phyloP scores from a whole-genome alignment of 1,284 basidiomycete species.

The Ganoderma meredithae region DNA sequence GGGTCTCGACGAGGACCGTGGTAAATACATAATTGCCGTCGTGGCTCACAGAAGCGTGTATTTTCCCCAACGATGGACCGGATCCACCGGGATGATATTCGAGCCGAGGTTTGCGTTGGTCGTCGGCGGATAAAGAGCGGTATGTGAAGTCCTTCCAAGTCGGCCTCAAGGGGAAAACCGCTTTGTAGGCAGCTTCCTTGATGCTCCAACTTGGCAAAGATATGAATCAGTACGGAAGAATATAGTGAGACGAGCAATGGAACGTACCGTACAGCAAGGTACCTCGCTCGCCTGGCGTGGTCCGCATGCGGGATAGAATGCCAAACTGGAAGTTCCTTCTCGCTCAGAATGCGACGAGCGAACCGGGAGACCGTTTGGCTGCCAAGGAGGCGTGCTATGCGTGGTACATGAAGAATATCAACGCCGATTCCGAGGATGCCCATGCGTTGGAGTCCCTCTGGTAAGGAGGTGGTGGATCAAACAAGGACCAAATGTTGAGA shows the following conservation, averaged over 20 bases:
- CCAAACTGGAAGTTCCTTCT: slow-evolving; percentile 58
- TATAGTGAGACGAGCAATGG: neutral
- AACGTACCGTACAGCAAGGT: slow-evolving; percentile 74
- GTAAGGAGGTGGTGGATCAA: neutral
- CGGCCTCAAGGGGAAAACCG: slow-evolving; percentile 73
- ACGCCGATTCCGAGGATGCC: slow-evolving; percentile 79
- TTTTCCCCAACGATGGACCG: slow-evolving; percentile 38
- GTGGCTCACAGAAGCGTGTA: slow-evolving; percentile 82
- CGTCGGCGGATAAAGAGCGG: slow-evolving; percentile 41
- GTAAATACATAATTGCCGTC: slow-evolving; percentile 87
- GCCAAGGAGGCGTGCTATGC: slow-evolving; percentile 63
- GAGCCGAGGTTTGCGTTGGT: slow-evolving; percentile 58
- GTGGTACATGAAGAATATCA: slow-evolving; percentile 77
- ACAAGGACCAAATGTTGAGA: slow-evolving; percentile 1
- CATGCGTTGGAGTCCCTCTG: slow-evolving; percentile 45
- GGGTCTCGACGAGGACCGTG: slow-evolving; percentile 69
- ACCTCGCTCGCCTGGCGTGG: slow-evolving; percentile 46
- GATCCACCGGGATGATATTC: slow-evolving; percentile 43
- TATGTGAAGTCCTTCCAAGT: slow-evolving; percentile 83
- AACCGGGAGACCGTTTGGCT: slow-evolving; percentile 59
- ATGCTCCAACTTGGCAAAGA: slow-evolving; percentile 70
- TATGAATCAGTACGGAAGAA: neutral
- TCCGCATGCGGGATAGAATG: slow-evolving; percentile 39
- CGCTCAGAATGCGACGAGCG: slow-evolving; percentile 70
- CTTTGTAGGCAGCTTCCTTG: slow-evolving; percentile 94